Conservation (phyloP, 2,329 filamentous ascomycete species). For the Coccinonectria pachysandricola region DNA sequence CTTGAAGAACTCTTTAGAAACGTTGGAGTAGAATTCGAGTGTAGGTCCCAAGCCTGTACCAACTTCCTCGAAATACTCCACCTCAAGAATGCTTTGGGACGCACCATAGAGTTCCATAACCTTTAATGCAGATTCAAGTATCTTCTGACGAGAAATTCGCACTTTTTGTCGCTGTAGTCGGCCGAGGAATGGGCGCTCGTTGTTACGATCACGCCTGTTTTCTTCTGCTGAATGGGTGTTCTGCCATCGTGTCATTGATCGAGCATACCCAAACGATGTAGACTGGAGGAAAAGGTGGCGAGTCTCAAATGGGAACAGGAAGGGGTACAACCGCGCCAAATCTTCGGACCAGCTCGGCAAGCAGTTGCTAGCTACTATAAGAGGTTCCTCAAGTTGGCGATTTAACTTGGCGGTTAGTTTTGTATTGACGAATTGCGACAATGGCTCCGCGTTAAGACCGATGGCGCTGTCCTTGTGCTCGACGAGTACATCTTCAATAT, state of each 20-base stretch:
- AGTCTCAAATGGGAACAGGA: slow-evolving; percentile 96
- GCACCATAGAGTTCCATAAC: slow-evolving; percentile 98
- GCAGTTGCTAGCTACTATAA: slow-evolving; percentile 95
- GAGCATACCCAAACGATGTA: slow-evolving; percentile 93
- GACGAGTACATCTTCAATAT: slow-evolving; percentile 80
- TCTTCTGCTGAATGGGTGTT: slow-evolving; percentile 78
- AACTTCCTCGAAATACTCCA: slow-evolving; percentile 98
- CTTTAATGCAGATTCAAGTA: slow-evolving; percentile 92
- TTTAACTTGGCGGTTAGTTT: slow-evolving; percentile 97
- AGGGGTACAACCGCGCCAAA: slow-evolving; percentile 83
- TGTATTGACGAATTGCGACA: slow-evolving; percentile 95
- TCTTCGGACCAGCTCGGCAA: slow-evolving; percentile 95
- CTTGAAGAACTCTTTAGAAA: slow-evolving; percentile 94
- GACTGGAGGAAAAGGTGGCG: slow-evolving; percentile 94
- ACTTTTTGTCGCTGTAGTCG: slow-evolving; percentile 93
- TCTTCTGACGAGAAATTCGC: slow-evolving; percentile 89
- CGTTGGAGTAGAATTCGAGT: slow-evolving; percentile 93
- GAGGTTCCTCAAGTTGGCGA: slow-evolving; percentile 86
- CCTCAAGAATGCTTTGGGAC: slow-evolving; percentile 91
- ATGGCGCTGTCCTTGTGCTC: slow-evolving; percentile 59
- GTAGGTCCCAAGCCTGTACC: slow-evolving; percentile 93
- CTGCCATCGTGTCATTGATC: slow-evolving; percentile 97
- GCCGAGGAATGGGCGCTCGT: slow-evolving; percentile 85
- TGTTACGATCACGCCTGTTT: slow-evolving; percentile 69
- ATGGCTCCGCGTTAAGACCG: slow-evolving; percentile 66